Conservation (phyloP, 2,329 filamentous ascomycete species). For the Trichocomaceae sp. region DNA sequence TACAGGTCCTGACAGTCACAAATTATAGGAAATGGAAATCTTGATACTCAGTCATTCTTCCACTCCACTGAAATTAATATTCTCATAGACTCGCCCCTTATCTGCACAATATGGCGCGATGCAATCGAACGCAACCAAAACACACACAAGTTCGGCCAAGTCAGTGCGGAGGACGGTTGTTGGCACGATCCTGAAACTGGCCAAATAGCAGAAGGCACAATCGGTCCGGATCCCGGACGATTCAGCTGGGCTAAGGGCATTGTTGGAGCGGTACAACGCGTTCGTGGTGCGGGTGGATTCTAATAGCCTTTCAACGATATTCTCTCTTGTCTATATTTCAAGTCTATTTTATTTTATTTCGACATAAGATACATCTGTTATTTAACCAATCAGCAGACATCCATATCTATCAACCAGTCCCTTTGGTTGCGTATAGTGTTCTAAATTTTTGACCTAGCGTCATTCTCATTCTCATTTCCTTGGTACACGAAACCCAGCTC, state of each 20-base stretch:
- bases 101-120: slow-evolving; percentile 60
- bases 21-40: slow-evolving; percentile 58
- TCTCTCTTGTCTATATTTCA: background rate
- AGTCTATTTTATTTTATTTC: background rate
- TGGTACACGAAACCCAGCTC: slow-evolving; percentile 5
- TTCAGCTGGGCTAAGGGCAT: slow-evolving; percentile 56
- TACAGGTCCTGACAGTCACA: background rate
- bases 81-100: slow-evolving; percentile 58
- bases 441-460: background rate
- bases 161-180: slow-evolving; percentile 51
- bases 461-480: background rate
- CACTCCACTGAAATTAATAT: slow-evolving; percentile 73
- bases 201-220: slow-evolving; percentile 43
- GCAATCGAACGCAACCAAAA: slow-evolving; percentile 61
- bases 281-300: slow-evolving; percentile 52
- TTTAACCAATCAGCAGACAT: background rate
- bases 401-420: background rate
- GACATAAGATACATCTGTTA: background rate
- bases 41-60: slow-evolving; percentile 74
- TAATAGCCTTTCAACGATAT: slow-evolving; percentile 18
- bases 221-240: slow-evolving; percentile 48
- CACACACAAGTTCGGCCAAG: slow-evolving; percentile 53
- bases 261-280: slow-evolving; percentile 52
- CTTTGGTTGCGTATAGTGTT: background rate
- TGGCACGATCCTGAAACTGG: slow-evolving; percentile 52